Evolutionary conservation across 768 basidiomycete species (phyloP).

Genomic region (Lepiota venenata): DNA sequence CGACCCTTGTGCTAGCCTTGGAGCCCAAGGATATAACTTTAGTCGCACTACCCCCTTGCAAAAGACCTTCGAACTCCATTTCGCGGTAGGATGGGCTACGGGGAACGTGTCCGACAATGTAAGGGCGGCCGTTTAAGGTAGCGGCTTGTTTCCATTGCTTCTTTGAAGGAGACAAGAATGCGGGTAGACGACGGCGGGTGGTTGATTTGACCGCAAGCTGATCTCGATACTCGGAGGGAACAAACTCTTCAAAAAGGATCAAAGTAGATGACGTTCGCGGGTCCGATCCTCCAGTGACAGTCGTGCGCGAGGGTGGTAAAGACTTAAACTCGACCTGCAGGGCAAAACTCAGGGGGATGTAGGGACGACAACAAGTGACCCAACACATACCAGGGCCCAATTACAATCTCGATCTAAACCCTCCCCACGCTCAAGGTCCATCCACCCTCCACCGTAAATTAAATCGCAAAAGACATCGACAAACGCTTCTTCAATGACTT

Average conservation of each 20-base stretch:
- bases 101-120: slow-evolving; percentile 60
- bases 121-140: slow-evolving; percentile 79
- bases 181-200: slow-evolving; percentile 61
- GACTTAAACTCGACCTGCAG: slow-evolving; percentile 85
- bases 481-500: slow-evolving; percentile 88
- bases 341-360: background rate
- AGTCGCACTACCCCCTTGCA: slow-evolving; percentile 49
- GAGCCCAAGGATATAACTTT: slow-evolving; percentile 40
- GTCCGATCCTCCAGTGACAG: slow-evolving; percentile 41
- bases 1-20: slow-evolving; percentile 20
- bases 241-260: slow-evolving; percentile 91
- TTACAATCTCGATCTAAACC: slow-evolving; percentile 83
- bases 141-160: slow-evolving; percentile 79
- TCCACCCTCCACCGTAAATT: slow-evolving; percentile 81
- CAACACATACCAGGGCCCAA: slow-evolving; percentile 77
- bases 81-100: slow-evolving; percentile 53
- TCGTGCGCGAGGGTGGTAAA: slow-evolving; percentile 42
- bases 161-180: slow-evolving; percentile 57
- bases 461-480: slow-evolving; percentile 84
- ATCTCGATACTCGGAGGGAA: slow-evolving; percentile 83
- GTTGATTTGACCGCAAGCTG: slow-evolving; percentile 59
- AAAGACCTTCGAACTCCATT: slow-evolving; percentile 75
- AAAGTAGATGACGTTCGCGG: slow-evolving; percentile 72
- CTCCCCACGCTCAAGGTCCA: slow-evolving; percentile 72
- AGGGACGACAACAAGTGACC: background rate